These are phyloP conservation scores for Chrysophaeum taylorii DNA, from an alignment of 352 stramenopile genomes.

Conservation along the genomic window DNA sequence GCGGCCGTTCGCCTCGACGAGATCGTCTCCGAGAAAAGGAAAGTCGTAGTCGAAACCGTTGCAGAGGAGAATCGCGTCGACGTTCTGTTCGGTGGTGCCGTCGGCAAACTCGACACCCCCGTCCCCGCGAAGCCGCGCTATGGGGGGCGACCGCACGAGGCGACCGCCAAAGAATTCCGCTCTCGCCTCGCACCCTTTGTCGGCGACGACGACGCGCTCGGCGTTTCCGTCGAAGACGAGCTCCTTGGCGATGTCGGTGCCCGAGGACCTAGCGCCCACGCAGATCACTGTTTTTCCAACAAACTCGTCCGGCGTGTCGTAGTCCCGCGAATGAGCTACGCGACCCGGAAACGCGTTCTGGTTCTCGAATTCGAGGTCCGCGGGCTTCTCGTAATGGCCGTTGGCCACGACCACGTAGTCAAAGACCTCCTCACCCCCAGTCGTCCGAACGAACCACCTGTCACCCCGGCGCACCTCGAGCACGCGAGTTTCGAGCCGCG, in stretches of 20 bases:
- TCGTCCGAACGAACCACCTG: no score
- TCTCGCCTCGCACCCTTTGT: slow-evolving; percentile 12
- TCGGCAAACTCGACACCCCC: slow-evolving; percentile 28
- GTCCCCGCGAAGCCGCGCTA: slow-evolving; percentile 17
- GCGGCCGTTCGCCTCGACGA: neutral
- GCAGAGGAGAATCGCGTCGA: slow-evolving; percentile 40
- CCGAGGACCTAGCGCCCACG: slow-evolving; percentile 36
- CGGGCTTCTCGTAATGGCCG: slow-evolving; percentile 33
- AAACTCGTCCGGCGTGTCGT: slow-evolving; percentile 30
- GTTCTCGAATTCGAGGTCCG: neutral
- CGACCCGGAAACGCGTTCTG: slow-evolving; percentile 24
- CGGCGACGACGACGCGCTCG: slow-evolving; percentile 18
- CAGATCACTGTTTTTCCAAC: slow-evolving; percentile 33
- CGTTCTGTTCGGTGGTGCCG: slow-evolving; percentile 22
- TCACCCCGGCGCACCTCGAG: slow-evolving; percentile 8
- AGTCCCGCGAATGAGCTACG: slow-evolving; percentile 32
- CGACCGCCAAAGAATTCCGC: slow-evolving; percentile 12
- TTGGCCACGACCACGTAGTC: slow-evolving; percentile 42
- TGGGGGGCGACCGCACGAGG: slow-evolving; percentile 23
- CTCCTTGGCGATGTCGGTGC: slow-evolving; percentile 40
- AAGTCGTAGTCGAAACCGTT: slow-evolving; percentile 45
- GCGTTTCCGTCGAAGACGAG: slow-evolving; percentile 25
- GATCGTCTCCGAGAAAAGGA: slow-evolving; percentile 30
- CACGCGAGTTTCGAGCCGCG: slow-evolving; percentile 22
- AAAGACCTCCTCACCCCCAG: slow-evolving; percentile 24